These are phyloP conservation scores for Pseudocercospora macadamiae DNA, from an alignment of 2,329 filamentous ascomycete species.

Conservation along the genomic window DNA sequence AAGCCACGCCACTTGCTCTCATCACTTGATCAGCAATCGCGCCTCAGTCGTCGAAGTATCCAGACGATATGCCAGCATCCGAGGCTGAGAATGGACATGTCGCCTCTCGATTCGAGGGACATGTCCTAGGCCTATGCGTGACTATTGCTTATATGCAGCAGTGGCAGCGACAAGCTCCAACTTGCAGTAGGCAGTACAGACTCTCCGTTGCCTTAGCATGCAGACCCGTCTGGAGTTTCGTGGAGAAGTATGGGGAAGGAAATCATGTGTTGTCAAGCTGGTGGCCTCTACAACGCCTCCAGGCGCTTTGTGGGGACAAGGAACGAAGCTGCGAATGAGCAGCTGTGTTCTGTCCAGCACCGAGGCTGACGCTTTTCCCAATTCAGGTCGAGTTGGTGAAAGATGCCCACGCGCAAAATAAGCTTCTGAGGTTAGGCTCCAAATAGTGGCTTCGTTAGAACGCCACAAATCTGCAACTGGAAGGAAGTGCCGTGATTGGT, in stretches of 20 bases:
- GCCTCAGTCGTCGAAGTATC: not conserved
- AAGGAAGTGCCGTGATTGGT: slow-evolving; percentile 8
- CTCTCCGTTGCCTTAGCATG: not conserved
- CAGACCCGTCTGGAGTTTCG: not conserved
- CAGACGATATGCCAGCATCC: not conserved
- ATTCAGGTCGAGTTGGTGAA: not conserved
- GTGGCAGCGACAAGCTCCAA: not conserved
- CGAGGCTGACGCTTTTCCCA: not conserved
- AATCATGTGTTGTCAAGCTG: no score
- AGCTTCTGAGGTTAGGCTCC: not conserved
- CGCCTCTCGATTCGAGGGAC: not conserved
- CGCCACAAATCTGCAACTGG: not conserved
- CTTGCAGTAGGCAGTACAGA: not conserved
- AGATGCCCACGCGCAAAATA: not conserved
- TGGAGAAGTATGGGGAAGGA: not conserved
- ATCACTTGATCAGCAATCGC: not conserved
- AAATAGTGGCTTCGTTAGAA: not conserved
- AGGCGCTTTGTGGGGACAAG: not conserved
- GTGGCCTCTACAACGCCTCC: not conserved
- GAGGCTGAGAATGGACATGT: not conserved
- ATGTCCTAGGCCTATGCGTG: not conserved
- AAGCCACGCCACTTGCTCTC: not conserved
- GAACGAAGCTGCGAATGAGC: slow-evolving; percentile 3
- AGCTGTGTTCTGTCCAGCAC: not conserved
- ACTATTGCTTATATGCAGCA: not conserved